A percentile compares a stretch with the other conserved stretches of the same genome.
Evolutionary conservation across 352 stramenopile species (phyloP).

Genomic region (Phytophthora chlamydospora): DNA sequence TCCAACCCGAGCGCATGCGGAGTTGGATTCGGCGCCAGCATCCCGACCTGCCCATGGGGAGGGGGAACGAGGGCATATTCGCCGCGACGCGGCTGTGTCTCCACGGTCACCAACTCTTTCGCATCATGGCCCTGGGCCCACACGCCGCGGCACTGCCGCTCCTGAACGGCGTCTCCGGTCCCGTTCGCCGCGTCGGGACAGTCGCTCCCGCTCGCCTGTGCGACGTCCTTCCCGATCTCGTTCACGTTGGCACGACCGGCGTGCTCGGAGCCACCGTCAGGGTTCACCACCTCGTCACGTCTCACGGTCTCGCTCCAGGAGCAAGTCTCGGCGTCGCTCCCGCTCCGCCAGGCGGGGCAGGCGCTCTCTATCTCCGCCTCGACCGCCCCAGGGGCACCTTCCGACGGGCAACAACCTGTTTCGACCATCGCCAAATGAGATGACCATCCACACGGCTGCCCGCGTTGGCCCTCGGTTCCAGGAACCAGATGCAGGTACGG

Average conservation of each 20-base stretch:
- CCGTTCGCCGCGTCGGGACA: no score
- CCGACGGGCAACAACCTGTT: slow-evolving; percentile 6
- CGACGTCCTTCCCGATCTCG: neutral
- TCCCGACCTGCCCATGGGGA: no score
- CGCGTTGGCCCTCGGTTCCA: slow-evolving; percentile 5
- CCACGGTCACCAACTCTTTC: no score
- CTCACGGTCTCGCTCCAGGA: slow-evolving; percentile 1
- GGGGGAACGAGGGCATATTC: no score
- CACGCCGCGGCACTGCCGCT: no score
- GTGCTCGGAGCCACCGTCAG: neutral
- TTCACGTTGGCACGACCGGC: neutral
- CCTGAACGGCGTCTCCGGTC: no score
- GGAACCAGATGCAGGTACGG: neutral
- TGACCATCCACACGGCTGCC: neutral
- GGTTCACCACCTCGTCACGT: neutral
- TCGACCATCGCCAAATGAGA: neutral
- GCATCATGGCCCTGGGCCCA: no score
- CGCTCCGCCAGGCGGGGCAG: neutral
- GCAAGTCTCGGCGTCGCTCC: neutral
- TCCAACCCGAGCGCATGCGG: no score
- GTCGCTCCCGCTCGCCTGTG: neutral
- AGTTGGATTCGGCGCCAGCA: no score
- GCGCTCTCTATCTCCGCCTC: neutral
- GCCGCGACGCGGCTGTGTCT: no score
- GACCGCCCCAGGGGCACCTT: slow-evolving; percentile 2